Conservation (phyloP, 2,329 filamentous ascomycete species). For the Magnaporthiopsis incrustans region DNA sequence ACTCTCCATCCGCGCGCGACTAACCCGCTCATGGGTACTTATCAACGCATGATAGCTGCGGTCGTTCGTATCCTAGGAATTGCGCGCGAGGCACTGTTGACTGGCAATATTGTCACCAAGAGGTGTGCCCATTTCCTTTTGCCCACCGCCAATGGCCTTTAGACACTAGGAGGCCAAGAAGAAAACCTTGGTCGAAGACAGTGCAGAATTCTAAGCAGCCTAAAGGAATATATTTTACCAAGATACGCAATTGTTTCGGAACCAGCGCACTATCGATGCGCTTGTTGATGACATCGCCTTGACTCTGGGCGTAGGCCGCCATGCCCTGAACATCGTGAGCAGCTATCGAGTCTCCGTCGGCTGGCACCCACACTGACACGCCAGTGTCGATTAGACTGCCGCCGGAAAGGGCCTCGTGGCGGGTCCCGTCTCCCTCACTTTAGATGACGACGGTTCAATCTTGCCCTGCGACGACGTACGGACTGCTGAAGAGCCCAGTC, state of each 20-base stretch:
- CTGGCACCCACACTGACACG: neutral
- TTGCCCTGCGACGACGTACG: constrained; percentile 19
- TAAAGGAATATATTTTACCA: constrained; percentile 75
- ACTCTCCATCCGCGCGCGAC: neutral
- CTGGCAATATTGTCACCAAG: constrained; percentile 51
- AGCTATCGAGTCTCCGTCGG: too few relatives aligned
- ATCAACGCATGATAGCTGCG: constrained; percentile 32
- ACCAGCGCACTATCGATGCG: constrained; percentile 59
- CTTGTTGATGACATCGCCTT: constrained; percentile 68
- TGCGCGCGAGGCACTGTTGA: constrained; percentile 49
- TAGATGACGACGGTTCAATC: constrained; percentile 18
- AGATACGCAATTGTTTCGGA: constrained; percentile 62
- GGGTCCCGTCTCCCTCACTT: constrained; percentile 43
- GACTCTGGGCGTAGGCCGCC: constrained; percentile 57
- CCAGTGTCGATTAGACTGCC: constrained; percentile 48
- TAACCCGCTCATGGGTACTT: neutral
- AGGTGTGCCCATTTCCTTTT: too few relatives aligned
- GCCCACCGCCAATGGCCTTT: neutral
- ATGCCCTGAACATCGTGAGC: constrained; percentile 62
- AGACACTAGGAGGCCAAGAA: neutral
- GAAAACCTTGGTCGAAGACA: neutral
- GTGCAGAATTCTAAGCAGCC: neutral
- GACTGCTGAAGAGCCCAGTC: neutral
- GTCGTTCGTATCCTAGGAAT: constrained; percentile 51
- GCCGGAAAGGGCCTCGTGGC: constrained; percentile 64